Evolutionary conservation across 768 basidiomycete genomes (phyloP).

Genomic region (Bullera alba): DNA sequence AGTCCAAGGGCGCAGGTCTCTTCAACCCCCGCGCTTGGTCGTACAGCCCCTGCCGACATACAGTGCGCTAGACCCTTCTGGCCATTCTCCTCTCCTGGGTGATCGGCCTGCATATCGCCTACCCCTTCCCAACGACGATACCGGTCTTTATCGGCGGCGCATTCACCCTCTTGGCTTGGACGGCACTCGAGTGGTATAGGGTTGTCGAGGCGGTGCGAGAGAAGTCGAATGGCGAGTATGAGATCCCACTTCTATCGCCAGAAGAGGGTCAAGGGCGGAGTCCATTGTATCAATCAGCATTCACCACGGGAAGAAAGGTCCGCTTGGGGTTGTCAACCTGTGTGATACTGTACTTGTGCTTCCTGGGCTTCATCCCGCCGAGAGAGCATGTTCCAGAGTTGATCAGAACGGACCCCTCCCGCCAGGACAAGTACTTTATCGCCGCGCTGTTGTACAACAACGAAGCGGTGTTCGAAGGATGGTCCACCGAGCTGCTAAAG

Average conservation of each 20-base stretch:
- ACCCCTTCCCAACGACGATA: conserved; percentile 23
- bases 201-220: background rate
- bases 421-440: conserved; percentile 26
- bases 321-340: background rate
- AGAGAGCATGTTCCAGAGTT: background rate
- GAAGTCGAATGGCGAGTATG: background rate
- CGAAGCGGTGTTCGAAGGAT: conserved; percentile 47
- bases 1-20: no score
- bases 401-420: no score
- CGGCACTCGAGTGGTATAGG: background rate
- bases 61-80: no score
- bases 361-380: background rate
- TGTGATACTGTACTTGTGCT: background rate
- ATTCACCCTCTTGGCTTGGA: background rate
- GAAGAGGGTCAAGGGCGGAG: no score
- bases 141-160: conserved; percentile 8
- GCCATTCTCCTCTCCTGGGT: no score
- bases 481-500: conserved; percentile 41
- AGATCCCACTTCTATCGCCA: no score
- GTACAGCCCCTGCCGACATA: no score
- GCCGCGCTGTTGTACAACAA: conserved; percentile 50
- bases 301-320: background rate
- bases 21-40: no score
- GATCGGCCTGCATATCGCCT: conserved; percentile 4
- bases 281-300: no score